Evolutionary conservation across 805 yeast genomes (phyloP), one percentile per base, ranked within the genome.

Genomic region (Tetrapisispora pingtungensis): DNA sequence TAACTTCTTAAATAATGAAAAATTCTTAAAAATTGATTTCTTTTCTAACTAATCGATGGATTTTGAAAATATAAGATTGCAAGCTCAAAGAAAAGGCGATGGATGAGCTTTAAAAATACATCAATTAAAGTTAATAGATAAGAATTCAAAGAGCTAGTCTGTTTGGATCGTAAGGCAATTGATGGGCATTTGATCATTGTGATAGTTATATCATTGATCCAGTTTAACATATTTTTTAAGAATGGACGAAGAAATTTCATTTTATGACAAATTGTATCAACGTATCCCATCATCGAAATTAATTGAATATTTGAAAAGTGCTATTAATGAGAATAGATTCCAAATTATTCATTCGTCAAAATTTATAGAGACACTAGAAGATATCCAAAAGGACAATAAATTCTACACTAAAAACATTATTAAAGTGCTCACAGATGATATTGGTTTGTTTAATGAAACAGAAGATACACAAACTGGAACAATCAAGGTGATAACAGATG

Each of bases 401-500:
- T 69, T 69, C 59, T 81, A 81, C 53, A 69, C 69, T 36, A 74
- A 72, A 51, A 47, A 54, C 6, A 69, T 78, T 28, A 51, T 79
- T 12, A 69, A 72, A 41, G 57, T 53, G 17, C 61, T 76, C 17
- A 66, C 80, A 32, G 58, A 55, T 6, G 46, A 58, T 15, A 49
- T 58, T 2, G 66, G 60, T 5, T 46, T 65, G 0, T 66, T 67
- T 20, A 70, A 74, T 43, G 75, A 66, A 19, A 37, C 41, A 8
- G 49, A 35, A 5, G 32, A 22, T 3, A 31, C 27, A 35, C 22
- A 40, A 17, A 32, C 40, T 33, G 35, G 34, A 24, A 42, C 49
- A 34, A 3, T 38, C 6, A 15, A 38, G 15, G 28, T 46, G 6
- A 12, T 42, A 8, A 6, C 31, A 14, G 47, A 40, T 19, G 56